Evolutionary conservation across 1,139 yeast species (phyloP).

Genomic region (Nakaseomyces nivariensis): DNA sequence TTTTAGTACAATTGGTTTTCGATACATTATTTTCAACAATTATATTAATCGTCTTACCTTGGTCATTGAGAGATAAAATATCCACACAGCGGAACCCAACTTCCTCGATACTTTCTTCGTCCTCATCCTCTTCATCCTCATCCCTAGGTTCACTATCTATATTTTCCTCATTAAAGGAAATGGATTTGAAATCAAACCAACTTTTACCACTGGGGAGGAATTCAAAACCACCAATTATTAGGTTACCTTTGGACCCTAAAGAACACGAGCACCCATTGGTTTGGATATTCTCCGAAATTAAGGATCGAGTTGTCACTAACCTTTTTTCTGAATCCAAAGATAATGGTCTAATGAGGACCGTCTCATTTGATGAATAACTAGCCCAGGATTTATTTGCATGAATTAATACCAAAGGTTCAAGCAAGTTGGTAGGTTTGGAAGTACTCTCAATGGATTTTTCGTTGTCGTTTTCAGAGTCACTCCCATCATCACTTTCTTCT

Average conservation of each 20-base stretch:
- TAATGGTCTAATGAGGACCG: slow-evolving; percentile 20
- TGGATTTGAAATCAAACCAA: slow-evolving; percentile 18
- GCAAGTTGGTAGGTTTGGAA: background rate
- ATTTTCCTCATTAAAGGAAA: background rate
- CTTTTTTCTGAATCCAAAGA: slow-evolving; percentile 9
- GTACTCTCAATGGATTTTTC: background rate
- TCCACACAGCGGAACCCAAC: background rate
- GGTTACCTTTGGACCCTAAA: slow-evolving; percentile 18
- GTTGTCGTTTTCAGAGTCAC: background rate
- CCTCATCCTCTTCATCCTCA: slow-evolving; percentile 15
- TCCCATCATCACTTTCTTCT: slow-evolving; percentile 6
- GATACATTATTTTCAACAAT: background rate
- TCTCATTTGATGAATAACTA: slow-evolving; percentile 17
- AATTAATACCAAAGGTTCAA: slow-evolving; percentile 13
- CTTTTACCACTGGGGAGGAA: slow-evolving; percentile 13
- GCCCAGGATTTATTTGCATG: slow-evolving; percentile 23
- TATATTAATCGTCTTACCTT: background rate
- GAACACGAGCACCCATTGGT: slow-evolving; percentile 26
- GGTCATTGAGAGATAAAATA: background rate
- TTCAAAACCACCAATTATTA: slow-evolving; percentile 22
- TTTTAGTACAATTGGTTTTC: background rate
- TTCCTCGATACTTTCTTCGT: slow-evolving; percentile 6
- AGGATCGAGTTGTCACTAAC: slow-evolving; percentile 9
- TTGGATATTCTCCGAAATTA: slow-evolving; percentile 17
- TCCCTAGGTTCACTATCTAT: slow-evolving; percentile 11